Evolutionary conservation across 805 yeast genomes (phyloP).

Genomic region (Candida michaelii): DNA sequence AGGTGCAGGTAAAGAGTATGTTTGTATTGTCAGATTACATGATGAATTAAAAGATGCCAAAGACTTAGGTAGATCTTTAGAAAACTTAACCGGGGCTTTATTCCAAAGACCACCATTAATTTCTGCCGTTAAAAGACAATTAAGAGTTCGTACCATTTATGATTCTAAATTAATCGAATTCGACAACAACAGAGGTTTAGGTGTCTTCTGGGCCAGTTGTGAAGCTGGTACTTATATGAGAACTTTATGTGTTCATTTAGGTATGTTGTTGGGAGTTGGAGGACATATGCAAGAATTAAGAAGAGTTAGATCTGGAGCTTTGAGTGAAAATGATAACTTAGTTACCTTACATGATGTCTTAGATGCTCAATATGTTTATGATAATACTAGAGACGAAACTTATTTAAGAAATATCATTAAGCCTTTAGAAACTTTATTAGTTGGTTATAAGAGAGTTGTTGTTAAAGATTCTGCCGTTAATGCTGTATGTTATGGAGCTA

Average conservation of each 20-base stretch:
- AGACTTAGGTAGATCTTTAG: constrained; percentile 82
- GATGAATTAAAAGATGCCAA: constrained; percentile 89
- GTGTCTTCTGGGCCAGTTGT: constrained; percentile 99
- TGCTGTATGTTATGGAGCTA: constrained; percentile 98
- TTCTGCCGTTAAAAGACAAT: constrained; percentile 98
- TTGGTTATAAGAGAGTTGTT: constrained; percentile 95
- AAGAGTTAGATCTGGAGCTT: constrained; percentile 97
- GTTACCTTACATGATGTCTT: constrained; percentile 96
- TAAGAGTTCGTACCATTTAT: constrained; percentile 96
- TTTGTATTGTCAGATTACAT: constrained; percentile 93
- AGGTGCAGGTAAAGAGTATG: constrained; percentile 99
- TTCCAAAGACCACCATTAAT: constrained; percentile 99
- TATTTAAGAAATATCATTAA: constrained; percentile 91
- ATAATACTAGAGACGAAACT: constrained; percentile 94
- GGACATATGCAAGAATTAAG: constrained; percentile 99
- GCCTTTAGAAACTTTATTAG: constrained; percentile 90
- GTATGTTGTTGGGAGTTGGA: constrained; percentile 97
- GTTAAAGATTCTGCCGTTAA: constrained; percentile 94
- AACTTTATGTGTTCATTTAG: constrained; percentile 97
- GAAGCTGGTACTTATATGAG: constrained; percentile 99
- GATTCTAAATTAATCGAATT: constrained; percentile 95
- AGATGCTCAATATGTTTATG: constrained; percentile 98
- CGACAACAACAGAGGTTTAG: constrained; percentile 93
- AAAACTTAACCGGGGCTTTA: constrained; percentile 95
- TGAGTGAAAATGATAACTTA: constrained; percentile 84